Evolutionary conservation across 1,139 yeast genomes (phyloP).

Genomic region (Debaryomyces subglobosus): DNA sequence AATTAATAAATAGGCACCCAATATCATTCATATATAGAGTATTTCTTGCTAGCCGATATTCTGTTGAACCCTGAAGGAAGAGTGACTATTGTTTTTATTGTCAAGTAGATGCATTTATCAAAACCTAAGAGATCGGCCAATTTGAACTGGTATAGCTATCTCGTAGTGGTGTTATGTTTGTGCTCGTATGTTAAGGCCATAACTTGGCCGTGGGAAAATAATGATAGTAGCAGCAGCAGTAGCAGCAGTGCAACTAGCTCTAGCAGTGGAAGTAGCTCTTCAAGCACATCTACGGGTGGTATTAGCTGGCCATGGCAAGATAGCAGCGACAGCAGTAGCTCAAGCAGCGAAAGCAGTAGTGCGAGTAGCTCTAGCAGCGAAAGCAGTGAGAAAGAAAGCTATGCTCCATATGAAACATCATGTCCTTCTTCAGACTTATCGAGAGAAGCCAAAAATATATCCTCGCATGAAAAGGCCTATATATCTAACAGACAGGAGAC

Average conservation of each 20-base stretch:
- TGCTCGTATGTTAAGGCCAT: conserved; percentile 9
- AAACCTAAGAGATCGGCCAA: not conserved
- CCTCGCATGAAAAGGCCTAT: conserved; percentile 32
- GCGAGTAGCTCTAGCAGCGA: not conserved
- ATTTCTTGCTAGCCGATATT: not conserved
- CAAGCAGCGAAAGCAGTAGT: not conserved
- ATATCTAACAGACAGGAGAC: conserved; percentile 28
- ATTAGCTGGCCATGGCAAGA: conserved; percentile 23
- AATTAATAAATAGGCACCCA: not conserved
- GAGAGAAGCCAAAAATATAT: conserved; percentile 33
- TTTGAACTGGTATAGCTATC: not conserved
- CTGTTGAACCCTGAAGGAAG: not conserved
- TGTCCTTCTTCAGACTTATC: conserved; percentile 29
- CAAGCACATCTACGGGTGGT: not conserved
- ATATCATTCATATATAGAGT: not conserved
- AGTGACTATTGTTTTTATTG: not conserved
- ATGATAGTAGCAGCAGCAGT: conserved; percentile 7
- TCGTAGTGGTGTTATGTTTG: conserved; percentile 2
- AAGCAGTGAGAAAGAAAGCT: conserved; percentile 11
- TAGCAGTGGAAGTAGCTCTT: not conserved
- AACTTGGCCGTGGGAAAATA: conserved; percentile 23
- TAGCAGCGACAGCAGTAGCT: conserved; percentile 1
- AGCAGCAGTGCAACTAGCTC: conserved; percentile 5
- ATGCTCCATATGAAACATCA: conserved; percentile 28
- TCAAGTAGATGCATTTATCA: not conserved